Percentiles rank a stretch among this genome's conserved stretches.
Conservation (phyloP, 768 basidiomycete species). For the Rhizopogon rudus region DNA sequence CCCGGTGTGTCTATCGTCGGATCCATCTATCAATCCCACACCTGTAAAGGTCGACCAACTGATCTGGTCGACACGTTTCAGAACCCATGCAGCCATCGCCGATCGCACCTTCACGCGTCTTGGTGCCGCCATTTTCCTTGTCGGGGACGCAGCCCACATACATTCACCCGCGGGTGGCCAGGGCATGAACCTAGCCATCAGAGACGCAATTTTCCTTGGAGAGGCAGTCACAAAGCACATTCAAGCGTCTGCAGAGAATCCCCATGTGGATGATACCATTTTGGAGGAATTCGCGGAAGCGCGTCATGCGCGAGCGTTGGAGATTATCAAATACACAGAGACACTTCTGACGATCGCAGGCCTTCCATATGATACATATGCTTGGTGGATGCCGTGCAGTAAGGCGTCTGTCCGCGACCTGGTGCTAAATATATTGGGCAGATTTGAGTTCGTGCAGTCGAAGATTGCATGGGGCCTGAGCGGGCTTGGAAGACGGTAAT, state of each 20-base stretch:
- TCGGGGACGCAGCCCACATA: constrained; percentile 45
- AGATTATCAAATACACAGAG: constrained; percentile 39
- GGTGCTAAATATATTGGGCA: constrained; percentile 16
- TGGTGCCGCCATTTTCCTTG: constrained; percentile 12
- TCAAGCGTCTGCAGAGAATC: constrained; percentile 7
- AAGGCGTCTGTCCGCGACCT: constrained; percentile 20
- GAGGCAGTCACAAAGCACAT: constrained; percentile 36
- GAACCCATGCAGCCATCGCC: constrained; percentile 36
- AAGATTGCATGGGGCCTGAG: constrained; percentile 21
- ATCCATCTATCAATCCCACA: constrained; percentile 1
- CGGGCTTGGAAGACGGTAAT: constrained; percentile 20
- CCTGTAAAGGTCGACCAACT: constrained; percentile 30
- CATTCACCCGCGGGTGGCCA: constrained; percentile 53
- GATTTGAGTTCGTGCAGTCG: constrained; percentile 11
- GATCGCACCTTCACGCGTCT: constrained; percentile 29
- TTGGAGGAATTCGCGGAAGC: constrained; percentile 30
- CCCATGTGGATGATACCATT: constrained; percentile 18
- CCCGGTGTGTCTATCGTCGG: neutral
- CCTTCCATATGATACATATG: constrained; percentile 14
- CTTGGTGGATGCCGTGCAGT: constrained; percentile 23
- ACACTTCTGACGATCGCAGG: constrained; percentile 20
- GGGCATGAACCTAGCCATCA: constrained; percentile 57
- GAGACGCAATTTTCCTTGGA: constrained; percentile 45
- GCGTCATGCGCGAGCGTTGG: constrained; percentile 36
- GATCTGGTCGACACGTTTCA: constrained; percentile 39